A percentile compares a stretch with the other conserved stretches of the same genome.
phyloP scores from a whole-genome alignment of 192 early-diverging fungal genomes.

The Coemansia sp. region DNA sequence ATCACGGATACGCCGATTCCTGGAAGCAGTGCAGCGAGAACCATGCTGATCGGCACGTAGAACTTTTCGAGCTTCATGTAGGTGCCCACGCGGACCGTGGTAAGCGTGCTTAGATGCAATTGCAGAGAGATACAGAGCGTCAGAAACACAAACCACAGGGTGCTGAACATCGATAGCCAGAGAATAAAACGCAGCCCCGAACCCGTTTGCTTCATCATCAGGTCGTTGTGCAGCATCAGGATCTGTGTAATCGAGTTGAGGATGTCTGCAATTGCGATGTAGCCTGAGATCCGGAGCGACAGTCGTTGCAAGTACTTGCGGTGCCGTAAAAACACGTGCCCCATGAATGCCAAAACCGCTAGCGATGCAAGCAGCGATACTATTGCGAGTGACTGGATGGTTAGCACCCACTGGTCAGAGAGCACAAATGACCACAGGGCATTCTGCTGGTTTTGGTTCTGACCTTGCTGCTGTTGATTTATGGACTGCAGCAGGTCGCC shows the following conservation, averaged over 20 bases:
- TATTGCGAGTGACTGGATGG: constrained; percentile 26
- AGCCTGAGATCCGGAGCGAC: constrained; percentile 38
- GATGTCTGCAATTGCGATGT: constrained; percentile 26
- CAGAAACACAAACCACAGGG: constrained; percentile 29
- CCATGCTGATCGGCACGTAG: constrained; percentile 23
- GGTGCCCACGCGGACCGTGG: constrained; percentile 23
- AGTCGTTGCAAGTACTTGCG: constrained; percentile 31
- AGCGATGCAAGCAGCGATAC: constrained; percentile 33
- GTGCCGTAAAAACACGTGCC: constrained; percentile 15
- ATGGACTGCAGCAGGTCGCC: neutral
- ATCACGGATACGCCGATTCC: constrained; percentile 31
- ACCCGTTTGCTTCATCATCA: constrained; percentile 27
- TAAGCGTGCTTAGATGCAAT: constrained; percentile 49
- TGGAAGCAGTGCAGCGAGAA: constrained; percentile 24
- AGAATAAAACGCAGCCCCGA: constrained; percentile 28
- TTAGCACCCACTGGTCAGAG: constrained; percentile 20
- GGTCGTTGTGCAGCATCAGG: constrained; percentile 26
- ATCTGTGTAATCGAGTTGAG: constrained; percentile 23
- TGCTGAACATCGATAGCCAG: constrained; percentile 44
- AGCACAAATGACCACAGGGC: constrained; percentile 31
- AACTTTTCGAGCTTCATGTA: constrained; percentile 41
- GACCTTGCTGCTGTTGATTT: neutral
- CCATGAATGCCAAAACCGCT: constrained; percentile 9
- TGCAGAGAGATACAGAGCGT: constrained; percentile 38
- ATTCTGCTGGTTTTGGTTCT: no score